phyloP scores from a whole-genome alignment of 495 filamentous ascomycete genomes.

The Aspergillus saccharolyticus region DNA sequence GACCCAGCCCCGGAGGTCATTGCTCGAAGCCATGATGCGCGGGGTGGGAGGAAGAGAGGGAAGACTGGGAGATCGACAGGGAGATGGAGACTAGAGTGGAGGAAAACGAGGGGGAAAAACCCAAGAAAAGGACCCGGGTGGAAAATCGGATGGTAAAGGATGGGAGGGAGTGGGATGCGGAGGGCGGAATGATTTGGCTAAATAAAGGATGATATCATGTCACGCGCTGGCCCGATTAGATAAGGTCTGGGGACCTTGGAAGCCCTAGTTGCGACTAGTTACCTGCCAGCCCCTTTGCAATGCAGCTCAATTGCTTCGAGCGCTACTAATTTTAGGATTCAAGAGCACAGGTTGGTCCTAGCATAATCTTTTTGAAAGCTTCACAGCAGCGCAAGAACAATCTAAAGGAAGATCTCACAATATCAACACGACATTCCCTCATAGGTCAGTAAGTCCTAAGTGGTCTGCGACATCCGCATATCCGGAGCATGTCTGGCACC shows the following conservation, averaged over 20 bases:
- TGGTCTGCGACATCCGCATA: too few species aligned
- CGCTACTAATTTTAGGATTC: too few species aligned
- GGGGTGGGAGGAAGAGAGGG: slow-evolving; percentile 10
- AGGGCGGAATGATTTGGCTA: not conserved
- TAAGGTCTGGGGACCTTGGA: not conserved
- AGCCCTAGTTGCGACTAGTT: not conserved
- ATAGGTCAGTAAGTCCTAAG: too few species aligned
- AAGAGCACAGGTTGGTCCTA: too few species aligned
- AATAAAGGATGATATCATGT: slow-evolving; percentile 8
- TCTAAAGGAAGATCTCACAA: too few species aligned
- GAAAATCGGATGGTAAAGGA: slow-evolving; percentile 4
- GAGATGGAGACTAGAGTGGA: not conserved
- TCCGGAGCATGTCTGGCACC: too few species aligned
- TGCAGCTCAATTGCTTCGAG: too few species aligned
- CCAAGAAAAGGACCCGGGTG: too few species aligned
- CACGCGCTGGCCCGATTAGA: slow-evolving; percentile 1
- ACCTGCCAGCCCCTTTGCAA: not conserved
- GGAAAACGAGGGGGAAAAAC: not conserved
- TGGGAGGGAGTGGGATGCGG: not conserved
- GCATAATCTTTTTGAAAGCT: too few species aligned
- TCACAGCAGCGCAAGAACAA: too few species aligned
- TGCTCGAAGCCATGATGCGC: slow-evolving; percentile 48
- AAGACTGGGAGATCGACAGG: slow-evolving; percentile 7
- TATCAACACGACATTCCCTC: too few species aligned
- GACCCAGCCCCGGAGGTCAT: slow-evolving; percentile 91